Conservation (phyloP, 495 filamentous ascomycete species). For the Trichoderma orchidacearum region DNA sequence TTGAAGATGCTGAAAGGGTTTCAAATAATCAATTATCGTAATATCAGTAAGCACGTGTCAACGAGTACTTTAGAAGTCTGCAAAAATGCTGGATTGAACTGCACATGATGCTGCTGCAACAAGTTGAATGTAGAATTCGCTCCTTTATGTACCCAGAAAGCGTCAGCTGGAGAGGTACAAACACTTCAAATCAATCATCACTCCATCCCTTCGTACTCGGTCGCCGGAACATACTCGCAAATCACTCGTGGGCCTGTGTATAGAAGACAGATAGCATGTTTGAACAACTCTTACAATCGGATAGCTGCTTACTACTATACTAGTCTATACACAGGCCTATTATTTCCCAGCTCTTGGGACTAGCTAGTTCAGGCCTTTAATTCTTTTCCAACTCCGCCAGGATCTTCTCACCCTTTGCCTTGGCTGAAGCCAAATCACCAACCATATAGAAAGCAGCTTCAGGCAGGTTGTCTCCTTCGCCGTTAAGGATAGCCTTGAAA, state of each 20-base stretch:
- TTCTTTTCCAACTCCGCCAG: slow-evolving; percentile 79
- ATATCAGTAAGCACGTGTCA: no score
- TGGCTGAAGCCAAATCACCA: slow-evolving; percentile 84
- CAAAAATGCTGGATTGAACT: no score
- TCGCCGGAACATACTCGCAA: background rate
- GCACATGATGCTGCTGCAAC: no score
- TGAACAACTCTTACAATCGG: background rate
- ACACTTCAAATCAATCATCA: no score
- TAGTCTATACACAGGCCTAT: slow-evolving; percentile 21
- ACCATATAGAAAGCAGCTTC: slow-evolving; percentile 99
- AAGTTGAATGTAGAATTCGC: no score
- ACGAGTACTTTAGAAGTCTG: no score
- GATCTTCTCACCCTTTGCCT: slow-evolving; percentile 98
- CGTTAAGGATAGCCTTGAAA: slow-evolving; percentile 95
- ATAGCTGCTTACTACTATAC: slow-evolving; percentile 1
- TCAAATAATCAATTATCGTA: no score
- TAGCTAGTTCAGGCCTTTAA: slow-evolving; percentile 33
- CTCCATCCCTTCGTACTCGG: no score
- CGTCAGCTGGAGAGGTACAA: no score
- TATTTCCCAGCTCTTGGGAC: slow-evolving; percentile 9
- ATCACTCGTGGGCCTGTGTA: background rate
- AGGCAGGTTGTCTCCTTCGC: slow-evolving; percentile 90
- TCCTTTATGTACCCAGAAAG: no score
- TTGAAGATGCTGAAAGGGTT: slow-evolving; percentile 21
- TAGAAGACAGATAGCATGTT: background rate